Evolutionary conservation across 768 basidiomycete genomes (phyloP).

Genomic region (Russula sp.): DNA sequence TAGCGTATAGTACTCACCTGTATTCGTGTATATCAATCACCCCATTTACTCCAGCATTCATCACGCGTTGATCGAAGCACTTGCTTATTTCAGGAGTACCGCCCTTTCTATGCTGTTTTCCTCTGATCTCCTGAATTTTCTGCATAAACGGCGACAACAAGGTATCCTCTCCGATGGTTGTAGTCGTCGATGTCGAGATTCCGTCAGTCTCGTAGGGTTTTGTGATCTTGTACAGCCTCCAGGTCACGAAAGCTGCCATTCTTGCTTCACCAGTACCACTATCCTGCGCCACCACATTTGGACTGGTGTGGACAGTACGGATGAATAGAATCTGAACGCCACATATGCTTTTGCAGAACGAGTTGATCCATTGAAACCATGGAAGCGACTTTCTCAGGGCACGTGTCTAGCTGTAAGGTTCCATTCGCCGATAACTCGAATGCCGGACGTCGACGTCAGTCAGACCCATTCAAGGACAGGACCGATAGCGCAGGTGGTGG

Average conservation of each 20-base stretch:
- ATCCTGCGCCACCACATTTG: neutral
- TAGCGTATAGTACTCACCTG: slow-evolving; percentile 37
- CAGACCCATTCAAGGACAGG: neutral
- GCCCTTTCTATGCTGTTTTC: neutral
- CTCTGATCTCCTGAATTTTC: neutral
- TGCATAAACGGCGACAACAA: neutral
- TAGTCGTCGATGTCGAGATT: neutral
- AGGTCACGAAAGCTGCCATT: neutral
- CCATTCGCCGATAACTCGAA: neutral
- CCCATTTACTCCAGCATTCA: neutral
- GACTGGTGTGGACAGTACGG: neutral
- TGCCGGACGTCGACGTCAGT: neutral
- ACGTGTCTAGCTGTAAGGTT: neutral
- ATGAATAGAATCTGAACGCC: neutral
- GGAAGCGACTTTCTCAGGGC: neutral
- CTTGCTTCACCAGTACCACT: neutral
- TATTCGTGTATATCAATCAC: slow-evolving; percentile 3
- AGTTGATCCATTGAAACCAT: neutral
- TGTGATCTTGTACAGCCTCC: neutral
- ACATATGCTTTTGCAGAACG: neutral
- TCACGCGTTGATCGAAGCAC: neutral
- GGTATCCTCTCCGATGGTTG: neutral
- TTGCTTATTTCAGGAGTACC: neutral
- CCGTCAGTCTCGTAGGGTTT: neutral
- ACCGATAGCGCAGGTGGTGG: neutral